phyloP scores from a whole-genome alignment of 306 rosid species.

The Casuarina cunninghamiana region DNA sequence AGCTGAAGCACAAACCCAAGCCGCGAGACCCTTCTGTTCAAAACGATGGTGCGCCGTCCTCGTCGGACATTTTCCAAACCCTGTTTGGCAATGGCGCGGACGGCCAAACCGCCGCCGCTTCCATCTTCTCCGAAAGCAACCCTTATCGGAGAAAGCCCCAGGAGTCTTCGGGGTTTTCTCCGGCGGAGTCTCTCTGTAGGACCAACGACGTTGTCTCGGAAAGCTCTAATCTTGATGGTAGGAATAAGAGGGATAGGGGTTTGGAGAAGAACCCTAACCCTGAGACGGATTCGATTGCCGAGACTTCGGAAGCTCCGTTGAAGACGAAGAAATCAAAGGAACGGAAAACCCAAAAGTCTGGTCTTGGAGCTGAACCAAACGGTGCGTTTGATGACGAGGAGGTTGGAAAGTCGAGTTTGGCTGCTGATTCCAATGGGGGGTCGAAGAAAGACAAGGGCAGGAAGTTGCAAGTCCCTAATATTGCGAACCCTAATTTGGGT shows the following conservation, averaged over 20 bases:
- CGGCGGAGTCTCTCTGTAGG: conserved; percentile 11
- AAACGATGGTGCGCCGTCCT: conserved; percentile 36
- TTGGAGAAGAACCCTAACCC: conserved; percentile 30
- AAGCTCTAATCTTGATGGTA: conserved; percentile 13
- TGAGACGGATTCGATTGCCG: conserved; percentile 21
- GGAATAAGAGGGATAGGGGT: conserved; percentile 42
- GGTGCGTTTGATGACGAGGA: too few species aligned
- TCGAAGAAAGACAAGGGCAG: background rate
- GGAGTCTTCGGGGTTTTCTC: conserved; percentile 12
- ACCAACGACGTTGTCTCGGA: conserved; percentile 7
- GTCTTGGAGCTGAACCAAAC: background rate
- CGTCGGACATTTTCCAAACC: conserved; percentile 49
- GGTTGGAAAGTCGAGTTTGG: too few species aligned
- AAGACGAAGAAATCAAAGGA: conserved; percentile 46
- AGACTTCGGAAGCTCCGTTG: conserved; percentile 30
- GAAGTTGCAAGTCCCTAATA: conserved; percentile 17
- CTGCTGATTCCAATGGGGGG: too few species aligned
- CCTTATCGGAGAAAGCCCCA: conserved; percentile 58
- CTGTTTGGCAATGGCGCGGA: conserved; percentile 52
- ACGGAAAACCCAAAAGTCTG: background rate
- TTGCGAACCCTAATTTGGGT: conserved; percentile 3
- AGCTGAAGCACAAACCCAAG: conserved; percentile 42
- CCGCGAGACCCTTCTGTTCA: conserved; percentile 20
- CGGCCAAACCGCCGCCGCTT: conserved; percentile 26
- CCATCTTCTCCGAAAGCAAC: conserved; percentile 73